These are phyloP conservation scores for Ampelocalamus luodianensis DNA, from an alignment of 176 grass and related monocot genomes.

Conservation along the genomic window DNA sequence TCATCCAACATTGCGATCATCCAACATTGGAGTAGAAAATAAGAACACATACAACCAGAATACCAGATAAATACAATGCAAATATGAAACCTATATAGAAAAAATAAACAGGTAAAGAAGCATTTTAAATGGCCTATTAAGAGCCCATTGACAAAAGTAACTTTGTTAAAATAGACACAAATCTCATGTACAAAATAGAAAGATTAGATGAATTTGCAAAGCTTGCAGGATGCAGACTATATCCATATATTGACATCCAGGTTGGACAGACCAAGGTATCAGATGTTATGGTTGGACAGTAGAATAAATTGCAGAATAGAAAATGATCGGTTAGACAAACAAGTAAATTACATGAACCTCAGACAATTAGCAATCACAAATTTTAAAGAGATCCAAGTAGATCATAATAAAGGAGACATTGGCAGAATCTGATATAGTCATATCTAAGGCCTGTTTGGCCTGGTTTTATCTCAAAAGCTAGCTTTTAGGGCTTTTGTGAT, in stretches of 20 bases:
- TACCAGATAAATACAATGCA: slow-evolving; percentile 15
- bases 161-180: slow-evolving; percentile 2
- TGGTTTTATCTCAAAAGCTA: not conserved
- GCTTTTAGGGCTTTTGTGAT: not conserved
- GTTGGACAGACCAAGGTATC: not conserved
- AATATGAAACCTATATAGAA: slow-evolving; percentile 24
- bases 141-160: slow-evolving; percentile 10
- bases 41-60: not conserved
- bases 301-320: slow-evolving; percentile 1
- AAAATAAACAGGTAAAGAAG: not conserved
- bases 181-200: not conserved
- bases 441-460: not conserved
- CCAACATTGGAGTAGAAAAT: not conserved
- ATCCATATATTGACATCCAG: slow-evolving; percentile 13
- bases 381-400: not conserved
- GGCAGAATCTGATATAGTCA: not conserved
- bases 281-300: not conserved
- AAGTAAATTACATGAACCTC: slow-evolving; percentile 12
- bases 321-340: not conserved
- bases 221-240: not conserved
- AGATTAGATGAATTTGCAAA: not conserved
- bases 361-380: not conserved
- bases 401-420: not conserved
- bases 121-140: not conserved
- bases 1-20: not conserved